Evolutionary conservation across 768 basidiomycete genomes (phyloP).

Genomic region (Termitomyces sp.): DNA sequence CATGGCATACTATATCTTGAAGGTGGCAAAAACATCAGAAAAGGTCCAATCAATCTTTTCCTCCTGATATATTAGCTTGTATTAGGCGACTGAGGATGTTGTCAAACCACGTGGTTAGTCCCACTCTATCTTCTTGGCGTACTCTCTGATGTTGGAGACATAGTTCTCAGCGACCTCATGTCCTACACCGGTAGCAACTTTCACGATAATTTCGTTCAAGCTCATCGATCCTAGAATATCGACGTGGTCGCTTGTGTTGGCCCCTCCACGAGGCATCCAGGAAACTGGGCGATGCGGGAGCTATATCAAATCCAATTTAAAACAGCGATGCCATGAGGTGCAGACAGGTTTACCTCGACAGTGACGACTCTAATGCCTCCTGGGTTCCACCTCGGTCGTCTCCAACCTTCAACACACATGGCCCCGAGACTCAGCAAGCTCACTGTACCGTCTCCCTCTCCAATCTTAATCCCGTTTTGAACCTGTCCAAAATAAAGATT

Average conservation of each 20-base stretch:
- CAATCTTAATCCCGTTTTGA: constrained; percentile 83
- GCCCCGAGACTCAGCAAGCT: constrained; percentile 79
- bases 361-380: constrained; percentile 82
- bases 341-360: constrained; percentile 57
- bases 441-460: constrained; percentile 95
- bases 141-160: constrained; percentile 76
- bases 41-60: constrained; percentile 14
- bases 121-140: constrained; percentile 72
- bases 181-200: constrained; percentile 82
- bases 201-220: constrained; percentile 86
- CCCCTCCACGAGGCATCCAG: constrained; percentile 81
- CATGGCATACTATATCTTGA: constrained; percentile 19
- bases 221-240: constrained; percentile 76
- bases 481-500: constrained; percentile 32
- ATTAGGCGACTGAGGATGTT: background rate
- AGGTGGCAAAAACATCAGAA: constrained; percentile 15
- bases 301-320: constrained; percentile 27
- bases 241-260: constrained; percentile 88
- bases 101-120: constrained; percentile 35
- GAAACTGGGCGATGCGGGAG: constrained; percentile 73
- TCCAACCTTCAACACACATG: constrained; percentile 99
- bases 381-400: constrained; percentile 85
- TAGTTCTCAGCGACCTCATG: constrained; percentile 64
- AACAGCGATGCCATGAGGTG: background rate
- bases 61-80: background rate